Base-by-base conservation (phyloP, 495 filamentous ascomycete species). In the Aspergillus funiculosus region DNA sequence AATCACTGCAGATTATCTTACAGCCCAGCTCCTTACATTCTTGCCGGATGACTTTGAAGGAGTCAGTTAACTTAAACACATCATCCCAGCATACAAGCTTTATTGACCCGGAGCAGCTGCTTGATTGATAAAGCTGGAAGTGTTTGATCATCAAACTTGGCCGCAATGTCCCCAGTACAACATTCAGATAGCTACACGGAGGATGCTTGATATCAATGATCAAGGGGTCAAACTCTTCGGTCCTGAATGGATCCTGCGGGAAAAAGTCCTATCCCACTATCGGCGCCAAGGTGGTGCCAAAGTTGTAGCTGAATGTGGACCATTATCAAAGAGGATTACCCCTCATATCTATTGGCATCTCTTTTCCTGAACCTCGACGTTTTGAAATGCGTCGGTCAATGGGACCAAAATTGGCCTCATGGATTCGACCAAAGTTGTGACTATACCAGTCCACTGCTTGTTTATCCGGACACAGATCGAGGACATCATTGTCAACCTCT, bases 321-420 rank as follows among this genome's bases (percentile, higher is more conserved):
- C n/a, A n/a, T n/a, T n/a, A n/a, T n/a, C n/a, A n/a, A n/a, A n/a
- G n/a, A n/a, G n/a, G n/a, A n/a, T n/a, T n/a, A n/a, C n/a, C n/a
- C n/a, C n/a, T n/a, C n/a, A n/a, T n/a, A n/a, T n/a, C n/a, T n/a
- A n/a, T n/a, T n/a, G n/a, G n/a, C n/a, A n/a, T n/a, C n/a, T n/a
- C n/a, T n/a, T n/a, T n/a, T n/a, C n/a, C n/a, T n/a, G 44, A 47
- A 2, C 35, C 44, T 0, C 39, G 27, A 26, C 46, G 46, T 20
- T 48, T 48, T 24, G 37, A 25, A 40, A 48, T 13, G 18, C 46
- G 46, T 6, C 46, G 46, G 27, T 48, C 37, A 11, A 48, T 27
- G 11, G 46, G 46, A 9, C 46, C 46, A 19, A 17, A 27, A 2
- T 34, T 40, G 4, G 17, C 46, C 46, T 41, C 46, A 13, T 18